These are phyloP conservation scores for Astrothelium macrocarpum DNA, from an alignment of 495 filamentous ascomycete genomes.

Conservation along the genomic window DNA sequence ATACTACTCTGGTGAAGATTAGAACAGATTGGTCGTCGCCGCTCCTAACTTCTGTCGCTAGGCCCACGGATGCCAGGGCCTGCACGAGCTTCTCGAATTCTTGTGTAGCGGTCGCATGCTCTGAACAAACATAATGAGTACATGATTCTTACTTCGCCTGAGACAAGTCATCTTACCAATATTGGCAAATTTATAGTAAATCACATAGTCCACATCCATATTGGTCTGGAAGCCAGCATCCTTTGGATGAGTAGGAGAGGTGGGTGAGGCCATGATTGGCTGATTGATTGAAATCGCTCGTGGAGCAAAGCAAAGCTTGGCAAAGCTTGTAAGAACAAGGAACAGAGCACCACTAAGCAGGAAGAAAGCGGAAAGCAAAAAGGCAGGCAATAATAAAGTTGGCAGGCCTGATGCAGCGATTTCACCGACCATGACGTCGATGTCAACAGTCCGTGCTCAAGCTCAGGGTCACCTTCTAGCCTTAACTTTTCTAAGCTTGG, in stretches of 20 bases:
- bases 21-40: slow-evolving; percentile 69
- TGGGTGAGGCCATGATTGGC: slow-evolving; percentile 11
- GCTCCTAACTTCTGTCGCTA: slow-evolving; percentile 75
- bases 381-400: neutral
- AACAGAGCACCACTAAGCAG: neutral
- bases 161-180: slow-evolving; percentile 40
- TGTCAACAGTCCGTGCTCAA: slow-evolving; percentile 6
- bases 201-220: slow-evolving; percentile 84
- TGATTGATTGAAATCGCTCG: neutral
- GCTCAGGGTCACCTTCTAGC: neutral
- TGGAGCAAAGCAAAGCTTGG: neutral
- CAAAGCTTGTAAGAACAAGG: neutral
- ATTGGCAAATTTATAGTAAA: slow-evolving; percentile 63
- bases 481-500: too few species aligned
- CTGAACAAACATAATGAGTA: slow-evolving; percentile 34
- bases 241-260: slow-evolving; percentile 17
- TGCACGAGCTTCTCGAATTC: slow-evolving; percentile 67
- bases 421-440: neutral
- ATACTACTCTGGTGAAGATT: slow-evolving; percentile 72
- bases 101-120: slow-evolving; percentile 54
- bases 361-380: neutral
- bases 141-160: neutral
- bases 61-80: slow-evolving; percentile 60
- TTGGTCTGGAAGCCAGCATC: slow-evolving; percentile 40
- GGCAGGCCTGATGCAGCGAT: neutral